Base-by-base conservation (phyloP, 352 stramenopile species). In the Pilasporangium apinafurcum region DNA sequence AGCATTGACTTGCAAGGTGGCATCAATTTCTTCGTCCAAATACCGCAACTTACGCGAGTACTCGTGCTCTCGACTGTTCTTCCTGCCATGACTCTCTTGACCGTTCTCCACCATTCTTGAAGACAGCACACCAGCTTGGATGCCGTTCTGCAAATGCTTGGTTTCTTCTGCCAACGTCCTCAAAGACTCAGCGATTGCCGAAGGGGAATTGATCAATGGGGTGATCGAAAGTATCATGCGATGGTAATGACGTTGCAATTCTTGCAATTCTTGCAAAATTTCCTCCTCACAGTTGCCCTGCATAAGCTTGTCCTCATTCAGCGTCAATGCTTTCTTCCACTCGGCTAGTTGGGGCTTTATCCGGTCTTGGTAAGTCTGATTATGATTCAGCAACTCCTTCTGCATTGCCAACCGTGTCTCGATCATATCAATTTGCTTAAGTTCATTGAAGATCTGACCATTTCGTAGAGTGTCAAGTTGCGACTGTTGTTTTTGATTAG, bases 301-400 rank as follows among this genome's bases (percentile, higher is more conserved):
- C 8, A 66, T 27, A 21, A 86, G 62, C 43, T 86, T 86, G 17
- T 83, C 75, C 27, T 90, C 74, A 4, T 59, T 81, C 46, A 66
- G 43, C 17, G 83, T 69, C 24, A 90, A 50, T 12, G 59, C 56
- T 29, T 80, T 78, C 8, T 73, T 60, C 79, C 79, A 92, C 29
- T 92, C 79, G 3, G 54, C 65, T 4, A 92, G 39, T 29, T 77
- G 64, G 3, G 71, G 70, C 37, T 86, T 92, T 2, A 63, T 73
- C 9, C 67, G 72, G 20, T 86, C 70, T 34, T 89, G 76, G 42
- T 75, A 62, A 16, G 59, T 68, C 62, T 88, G 69, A 34, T 92
- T 86, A 17, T 71, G 66, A 17, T 75, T 53, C 8, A 92, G 48
- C 8, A 83, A 38, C 32, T 89, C 74, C 37, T 92, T 89, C 31